phyloP scores from a whole-genome alignment of 305 asterid species.

The Vinca major region DNA sequence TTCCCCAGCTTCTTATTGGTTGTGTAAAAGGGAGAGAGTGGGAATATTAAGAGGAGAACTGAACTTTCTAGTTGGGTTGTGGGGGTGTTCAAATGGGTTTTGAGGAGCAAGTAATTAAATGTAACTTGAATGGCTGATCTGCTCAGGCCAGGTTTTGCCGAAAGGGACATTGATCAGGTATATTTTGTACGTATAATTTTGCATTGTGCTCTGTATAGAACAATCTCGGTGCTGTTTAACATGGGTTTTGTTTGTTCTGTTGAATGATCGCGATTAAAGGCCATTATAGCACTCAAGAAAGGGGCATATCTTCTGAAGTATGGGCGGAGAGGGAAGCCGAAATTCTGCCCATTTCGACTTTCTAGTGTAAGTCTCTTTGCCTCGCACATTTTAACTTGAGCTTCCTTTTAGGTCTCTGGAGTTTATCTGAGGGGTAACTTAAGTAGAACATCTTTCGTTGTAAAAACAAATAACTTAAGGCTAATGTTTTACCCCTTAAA shows the following conservation, averaged over 20 bases:
- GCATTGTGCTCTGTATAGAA: not conserved
- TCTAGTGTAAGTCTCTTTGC: conserved; percentile 46
- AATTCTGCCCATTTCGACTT: conserved; percentile 87
- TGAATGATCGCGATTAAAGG: conserved; percentile 34
- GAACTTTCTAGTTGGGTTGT: conserved; percentile 15
- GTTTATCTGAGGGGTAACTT: not conserved
- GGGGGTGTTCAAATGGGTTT: conserved; percentile 66
- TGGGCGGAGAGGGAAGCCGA: conserved; percentile 92
- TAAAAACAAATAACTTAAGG: not conserved
- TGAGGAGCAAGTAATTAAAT: conserved; percentile 34
- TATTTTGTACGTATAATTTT: not conserved
- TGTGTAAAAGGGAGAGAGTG: conserved; percentile 38
- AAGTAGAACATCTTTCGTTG: not conserved
- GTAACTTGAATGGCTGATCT: conserved; percentile 88
- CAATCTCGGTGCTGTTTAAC: not conserved
- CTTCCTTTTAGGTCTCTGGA: not conserved
- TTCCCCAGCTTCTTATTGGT: conserved; percentile 11
- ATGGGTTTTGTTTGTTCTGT: conserved; percentile 9
- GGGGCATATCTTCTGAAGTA: conserved; percentile 88
- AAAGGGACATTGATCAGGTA: conserved; percentile 86
- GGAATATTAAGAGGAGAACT: too few relatives aligned
- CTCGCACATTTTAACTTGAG: not conserved
- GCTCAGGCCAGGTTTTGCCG: conserved; percentile 57
- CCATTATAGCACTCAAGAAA: conserved; percentile 75
- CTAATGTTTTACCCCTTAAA: not conserved